Conservation (phyloP, 768 basidiomycete genomes). For the Asterophora parasitica region DNA sequence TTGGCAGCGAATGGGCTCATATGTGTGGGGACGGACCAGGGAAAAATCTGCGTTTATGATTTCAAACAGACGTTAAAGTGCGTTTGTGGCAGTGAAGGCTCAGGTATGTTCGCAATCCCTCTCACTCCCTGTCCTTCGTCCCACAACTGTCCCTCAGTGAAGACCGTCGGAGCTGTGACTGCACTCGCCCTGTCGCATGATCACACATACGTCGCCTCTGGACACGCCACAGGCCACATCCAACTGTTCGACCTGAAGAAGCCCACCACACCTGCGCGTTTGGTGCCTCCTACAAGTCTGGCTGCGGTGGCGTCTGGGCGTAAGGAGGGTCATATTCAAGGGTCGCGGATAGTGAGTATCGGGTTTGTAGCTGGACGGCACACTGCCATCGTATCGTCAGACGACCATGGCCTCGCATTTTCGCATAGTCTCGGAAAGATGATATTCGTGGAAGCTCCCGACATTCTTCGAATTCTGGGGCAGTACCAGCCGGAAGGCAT, state of each 20-base stretch:
- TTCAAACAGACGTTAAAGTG: constrained; percentile 83
- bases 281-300: constrained; percentile 65
- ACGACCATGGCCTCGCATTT: constrained; percentile 89
- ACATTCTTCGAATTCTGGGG: constrained; percentile 90
- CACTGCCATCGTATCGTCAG: constrained; percentile 87
- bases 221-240: constrained; percentile 80
- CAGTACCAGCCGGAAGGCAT: constrained; percentile 66
- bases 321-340: constrained; percentile 80
- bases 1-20: constrained; percentile 83
- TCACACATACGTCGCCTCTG: constrained; percentile 87
- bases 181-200: constrained; percentile 89
- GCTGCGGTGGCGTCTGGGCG: constrained; percentile 68
- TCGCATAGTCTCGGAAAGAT: constrained; percentile 94
- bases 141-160: constrained; percentile 38
- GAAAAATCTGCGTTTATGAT: constrained; percentile 79
- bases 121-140: constrained; percentile 3
- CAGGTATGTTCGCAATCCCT: constrained; percentile 40
- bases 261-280: constrained; percentile 62
- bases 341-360: constrained; percentile 74
- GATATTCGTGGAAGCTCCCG: constrained; percentile 90
- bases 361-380: constrained; percentile 89
- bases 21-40: constrained; percentile 81
- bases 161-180: constrained; percentile 70
- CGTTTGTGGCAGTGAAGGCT: constrained; percentile 66
- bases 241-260: constrained; percentile 79